Evolutionary conservation across 78 protist genomes (phyloP).

Genomic region (Creolimax fragrantissima): DNA sequence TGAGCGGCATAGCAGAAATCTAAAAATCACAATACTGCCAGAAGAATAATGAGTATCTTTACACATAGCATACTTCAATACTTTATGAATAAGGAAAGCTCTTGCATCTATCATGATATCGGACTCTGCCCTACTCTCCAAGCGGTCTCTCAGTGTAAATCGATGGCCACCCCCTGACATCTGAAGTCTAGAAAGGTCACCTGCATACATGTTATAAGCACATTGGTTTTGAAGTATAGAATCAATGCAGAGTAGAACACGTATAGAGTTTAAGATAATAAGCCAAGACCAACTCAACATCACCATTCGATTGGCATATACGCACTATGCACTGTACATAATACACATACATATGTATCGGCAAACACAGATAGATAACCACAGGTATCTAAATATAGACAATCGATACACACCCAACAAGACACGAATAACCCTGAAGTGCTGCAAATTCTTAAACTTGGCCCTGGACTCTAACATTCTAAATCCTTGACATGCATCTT

Average conservation of each 20-base stretch:
- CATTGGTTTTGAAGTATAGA: background rate
- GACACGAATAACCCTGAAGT: background rate
- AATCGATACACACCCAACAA: background rate
- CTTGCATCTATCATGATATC: conserved; percentile 7
- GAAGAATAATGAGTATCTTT: background rate
- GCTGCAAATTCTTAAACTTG: background rate
- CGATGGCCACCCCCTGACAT: conserved; percentile 6
- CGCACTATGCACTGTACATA: background rate
- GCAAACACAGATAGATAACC: background rate
- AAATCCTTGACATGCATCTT: background rate
- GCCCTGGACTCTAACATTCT: background rate
- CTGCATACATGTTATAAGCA: too few species aligned
- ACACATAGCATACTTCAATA: background rate
- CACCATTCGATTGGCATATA: too few species aligned
- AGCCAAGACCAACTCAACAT: too few species aligned
- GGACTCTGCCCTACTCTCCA: background rate
- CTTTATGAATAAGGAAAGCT: conserved; percentile 1
- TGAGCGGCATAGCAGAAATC: background rate
- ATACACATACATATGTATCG: background rate
- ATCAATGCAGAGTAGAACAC: background rate
- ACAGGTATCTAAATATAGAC: background rate
- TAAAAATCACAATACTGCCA: background rate
- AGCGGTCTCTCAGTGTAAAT: background rate
- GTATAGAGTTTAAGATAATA: background rate
- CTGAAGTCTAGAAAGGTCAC: background rate